A percentile compares a stretch with the other conserved stretches of the same genome.
Evolutionary conservation across 345 rosid genomes (phyloP).

Genomic region (Salix exigua): DNA sequence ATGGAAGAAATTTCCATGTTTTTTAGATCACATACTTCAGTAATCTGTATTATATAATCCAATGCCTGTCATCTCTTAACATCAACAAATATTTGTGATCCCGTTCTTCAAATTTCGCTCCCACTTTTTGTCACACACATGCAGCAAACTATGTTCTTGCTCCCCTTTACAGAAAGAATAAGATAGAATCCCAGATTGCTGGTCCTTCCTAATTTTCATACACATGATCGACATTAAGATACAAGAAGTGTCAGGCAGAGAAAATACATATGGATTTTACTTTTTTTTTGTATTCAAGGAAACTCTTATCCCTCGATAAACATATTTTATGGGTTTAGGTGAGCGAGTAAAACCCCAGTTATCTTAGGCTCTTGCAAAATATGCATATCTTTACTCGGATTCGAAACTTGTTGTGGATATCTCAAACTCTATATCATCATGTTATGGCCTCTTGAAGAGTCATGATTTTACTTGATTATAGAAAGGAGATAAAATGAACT

Average conservation of each 20-base stretch:
- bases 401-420: too few species aligned
- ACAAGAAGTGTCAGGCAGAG: background rate
- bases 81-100: background rate
- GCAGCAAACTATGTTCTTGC: background rate
- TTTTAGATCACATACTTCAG: background rate
- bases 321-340: too few species aligned
- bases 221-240: background rate
- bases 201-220: background rate
- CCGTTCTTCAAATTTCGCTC: background rate
- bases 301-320: too few species aligned
- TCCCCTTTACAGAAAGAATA: background rate
- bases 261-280: background rate
- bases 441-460: too few species aligned
- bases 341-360: too few species aligned
- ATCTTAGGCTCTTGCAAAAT: too few species aligned
- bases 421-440: too few species aligned
- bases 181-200: background rate
- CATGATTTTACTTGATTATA: background rate
- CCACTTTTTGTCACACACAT: background rate
- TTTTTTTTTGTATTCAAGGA: too few species aligned
- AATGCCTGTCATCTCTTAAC: background rate
- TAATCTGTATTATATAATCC: background rate
- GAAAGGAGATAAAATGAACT: background rate
- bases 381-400: too few species aligned
- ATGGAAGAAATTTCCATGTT: background rate